Evolutionary conservation across 306 rosid genomes (phyloP), one percentile per base, ranked within the genome.

Genomic region (Senna siamea): DNA sequence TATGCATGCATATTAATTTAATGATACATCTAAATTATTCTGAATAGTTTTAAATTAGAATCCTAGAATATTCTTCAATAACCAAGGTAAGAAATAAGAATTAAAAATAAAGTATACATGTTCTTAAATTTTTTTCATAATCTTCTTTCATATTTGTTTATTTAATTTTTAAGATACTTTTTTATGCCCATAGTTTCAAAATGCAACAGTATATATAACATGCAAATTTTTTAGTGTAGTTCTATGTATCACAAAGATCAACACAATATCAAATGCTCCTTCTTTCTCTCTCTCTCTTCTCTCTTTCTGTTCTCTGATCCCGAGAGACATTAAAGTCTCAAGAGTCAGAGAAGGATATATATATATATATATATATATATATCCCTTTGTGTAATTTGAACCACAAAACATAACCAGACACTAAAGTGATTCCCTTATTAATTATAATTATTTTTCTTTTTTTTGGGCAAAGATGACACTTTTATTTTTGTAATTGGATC

Each of bases 221-320:
- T 84, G 7, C 40, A 4, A 7, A 2, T 79, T 84, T 81, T 87
- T 85, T 82, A 65, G 92, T 84, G 89, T 72, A 77, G 85, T 66
- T 78, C 78, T 69, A 89, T 75, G 77, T 76, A 59, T 75, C 84
- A 40, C 79, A 67, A 74, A 63, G 79, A 73, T 54, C 76, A 77
- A 67, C 69, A 67, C 51, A 79, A 77, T 26, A 64, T 62, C 51
- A 46, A 40, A 18, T 69, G 68, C 56, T 37, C n/a, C n/a, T n/a
- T n/a, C n/a, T n/a, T n/a, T n/a, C n/a, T n/a, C n/a, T n/a, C 66
- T 44, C 57, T 50, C 62, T 51, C 71, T 44, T 76, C 62, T 26
- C 30, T 26, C 3, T 26, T 26, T 19, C 43, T 74, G 40, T 69
- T 57, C 80, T 71, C 81, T 48, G 81, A 81, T 81, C 81, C 85